These are phyloP conservation scores for Haematococcus lacustris DNA, from an alignment of 139 green algal genomes.

Conservation along the genomic window DNA sequence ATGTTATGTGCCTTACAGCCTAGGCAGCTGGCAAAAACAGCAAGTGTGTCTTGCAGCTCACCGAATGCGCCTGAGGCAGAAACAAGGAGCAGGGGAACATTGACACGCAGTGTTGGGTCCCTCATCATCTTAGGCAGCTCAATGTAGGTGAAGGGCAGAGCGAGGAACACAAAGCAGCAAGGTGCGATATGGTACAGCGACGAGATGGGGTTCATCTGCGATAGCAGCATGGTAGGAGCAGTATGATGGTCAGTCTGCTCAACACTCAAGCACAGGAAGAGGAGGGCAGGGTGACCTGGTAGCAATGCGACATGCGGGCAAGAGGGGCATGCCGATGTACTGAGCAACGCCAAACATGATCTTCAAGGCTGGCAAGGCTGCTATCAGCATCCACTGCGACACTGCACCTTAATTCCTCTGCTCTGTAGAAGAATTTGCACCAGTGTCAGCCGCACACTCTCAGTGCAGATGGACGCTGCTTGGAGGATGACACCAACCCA, in stretches of 20 bases:
- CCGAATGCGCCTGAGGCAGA: constrained; percentile 38
- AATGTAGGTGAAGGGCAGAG: constrained; percentile 55
- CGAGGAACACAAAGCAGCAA: constrained; percentile 58
- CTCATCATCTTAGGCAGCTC: constrained; percentile 47
- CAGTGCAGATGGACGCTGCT: constrained; percentile 30
- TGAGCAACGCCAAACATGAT: too few species aligned
- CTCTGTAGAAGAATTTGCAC: constrained; percentile 76
- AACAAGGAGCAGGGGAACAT: constrained; percentile 32
- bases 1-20: too few species aligned
- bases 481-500: constrained; percentile 53
- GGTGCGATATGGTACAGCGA: constrained; percentile 76
- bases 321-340: too few species aligned
- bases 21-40: too few species aligned
- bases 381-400: too few species aligned
- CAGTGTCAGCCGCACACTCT: constrained; percentile 46
- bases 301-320: too few species aligned
- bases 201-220: constrained; percentile 71
- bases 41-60: too few species aligned
- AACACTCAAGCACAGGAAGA: too few species aligned
- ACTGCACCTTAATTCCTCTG: constrained; percentile 49
- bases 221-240: too few species aligned
- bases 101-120: constrained; percentile 39
- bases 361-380: too few species aligned
- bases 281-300: too few species aligned
- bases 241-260: too few species aligned